Base-by-base conservation (phyloP, 768 basidiomycete genomes). In the Chalciporus sphaerocephalus region DNA sequence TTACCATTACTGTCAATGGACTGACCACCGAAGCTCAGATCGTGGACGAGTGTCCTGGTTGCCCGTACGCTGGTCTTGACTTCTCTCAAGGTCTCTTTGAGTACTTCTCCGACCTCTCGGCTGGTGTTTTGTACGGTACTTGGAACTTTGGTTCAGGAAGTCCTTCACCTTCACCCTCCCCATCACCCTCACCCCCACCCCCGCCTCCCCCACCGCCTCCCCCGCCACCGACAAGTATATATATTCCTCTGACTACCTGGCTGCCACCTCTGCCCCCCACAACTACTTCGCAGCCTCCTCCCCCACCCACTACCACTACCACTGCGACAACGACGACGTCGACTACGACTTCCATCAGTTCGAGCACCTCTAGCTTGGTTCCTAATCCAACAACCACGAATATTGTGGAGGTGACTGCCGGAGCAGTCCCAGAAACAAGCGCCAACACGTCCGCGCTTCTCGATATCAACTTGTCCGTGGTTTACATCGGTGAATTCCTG, bases 21-120 rank as follows among this genome's bases (percentile, higher is more conserved):
- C 79, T 79, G 61, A 69, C 76, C 4, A 61, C 76, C 0, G 56
- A 56, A 30, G 88, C 88, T 6, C 72, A 69, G 6, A 78, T 91
- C 51, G 69, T 68, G 53, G 89, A 92, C 50, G 65, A 74, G 78
- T 88, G 87, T 55, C 81, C 81, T 9, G 77, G 77, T 24, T 91
- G 88, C 61, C 79, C 79, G 3, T 69, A 58, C 28, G 73, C 66
- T 22, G 87, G 81, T 30, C 78, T 91, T 22, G 89, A 92, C 65
- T 65, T 90, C 38, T 81, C 81, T 10, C 54, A 69, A 25, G 80
- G 81, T 35, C 75, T 91, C 38, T 91, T 92, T 69, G 28, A 66
- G 36, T 76, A 61, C 69, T 87, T 90, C 64, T 74, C 70, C 11
- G 42, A 60, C 21, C 43, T 72, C 32, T 63, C 60, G 35, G 59